Conservation (phyloP, 2,329 filamentous ascomycete genomes). For the Didymellaceae sp. region DNA sequence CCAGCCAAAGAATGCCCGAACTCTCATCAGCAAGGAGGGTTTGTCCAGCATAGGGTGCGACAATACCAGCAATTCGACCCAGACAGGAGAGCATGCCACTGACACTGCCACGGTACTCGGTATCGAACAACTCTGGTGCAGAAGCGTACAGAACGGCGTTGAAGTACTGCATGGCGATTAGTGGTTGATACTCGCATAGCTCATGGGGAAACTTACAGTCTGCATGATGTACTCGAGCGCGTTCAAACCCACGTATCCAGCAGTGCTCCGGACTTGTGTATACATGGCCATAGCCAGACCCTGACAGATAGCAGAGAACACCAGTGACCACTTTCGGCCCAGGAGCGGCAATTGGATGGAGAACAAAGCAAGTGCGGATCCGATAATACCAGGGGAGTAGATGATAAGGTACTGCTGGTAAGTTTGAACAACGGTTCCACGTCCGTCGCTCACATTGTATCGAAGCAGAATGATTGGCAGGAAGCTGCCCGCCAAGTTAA, state of each 20-base stretch:
- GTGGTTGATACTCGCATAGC: not conserved
- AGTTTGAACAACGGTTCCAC: constrained; percentile 31
- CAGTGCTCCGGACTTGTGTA: constrained; percentile 35
- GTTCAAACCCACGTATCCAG: constrained; percentile 37
- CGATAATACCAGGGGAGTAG: constrained; percentile 38
- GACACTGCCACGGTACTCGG: constrained; percentile 37
- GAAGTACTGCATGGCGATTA: constrained; percentile 27
- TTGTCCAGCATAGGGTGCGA: constrained; percentile 38
- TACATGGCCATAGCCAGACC: constrained; percentile 42
- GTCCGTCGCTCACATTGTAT: constrained; percentile 38
- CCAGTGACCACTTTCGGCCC: constrained; percentile 39
- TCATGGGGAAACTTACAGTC: constrained; percentile 22
- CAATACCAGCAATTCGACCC: constrained; percentile 38
- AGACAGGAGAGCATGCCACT: constrained; percentile 40
- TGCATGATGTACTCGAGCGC: constrained; percentile 44
- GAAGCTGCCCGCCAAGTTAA: constrained; percentile 37
- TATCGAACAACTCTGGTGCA: constrained; percentile 39
- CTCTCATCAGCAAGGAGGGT: constrained; percentile 29
- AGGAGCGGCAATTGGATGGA: constrained; percentile 37
- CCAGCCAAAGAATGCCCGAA: constrained; percentile 39
- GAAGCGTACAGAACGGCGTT: constrained; percentile 41
- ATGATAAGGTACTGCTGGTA: constrained; percentile 42
- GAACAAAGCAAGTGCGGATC: constrained; percentile 30
- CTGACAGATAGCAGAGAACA: constrained; percentile 37
- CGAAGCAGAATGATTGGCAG: constrained; percentile 37